Evolutionary conservation across 2,329 filamentous ascomycete genomes (phyloP).

Genomic region (Eutypa lata): DNA sequence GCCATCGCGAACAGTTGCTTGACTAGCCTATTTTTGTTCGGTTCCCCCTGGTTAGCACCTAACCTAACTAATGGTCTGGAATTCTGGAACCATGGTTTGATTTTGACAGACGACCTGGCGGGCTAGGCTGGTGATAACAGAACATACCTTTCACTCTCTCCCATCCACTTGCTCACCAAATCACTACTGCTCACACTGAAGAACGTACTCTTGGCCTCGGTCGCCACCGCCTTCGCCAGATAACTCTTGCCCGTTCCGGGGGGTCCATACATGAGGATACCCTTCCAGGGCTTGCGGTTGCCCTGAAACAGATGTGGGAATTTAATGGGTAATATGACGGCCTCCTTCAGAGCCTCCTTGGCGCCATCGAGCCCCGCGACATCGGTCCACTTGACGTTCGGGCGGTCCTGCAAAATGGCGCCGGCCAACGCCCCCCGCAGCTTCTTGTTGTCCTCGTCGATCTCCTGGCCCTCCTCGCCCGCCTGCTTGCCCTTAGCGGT

Average conservation of each 20-base stretch:
- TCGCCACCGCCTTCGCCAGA: conserved; percentile 93
- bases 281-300: conserved; percentile 97
- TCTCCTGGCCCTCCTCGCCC: conserved; percentile 55
- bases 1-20: conserved; percentile 98
- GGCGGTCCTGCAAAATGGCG: conserved; percentile 90
- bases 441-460: conserved; percentile 93
- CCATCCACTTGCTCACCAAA: conserved; percentile 99
- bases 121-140: too few species aligned
- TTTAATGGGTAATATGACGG: conserved; percentile 95
- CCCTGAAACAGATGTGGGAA: conserved; percentile 95
- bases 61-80: too few species aligned
- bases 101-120: too few species aligned
- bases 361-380: conserved; percentile 91
- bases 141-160: conserved; percentile 87
- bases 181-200: conserved; percentile 98
- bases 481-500: conserved; percentile 57
- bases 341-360: conserved; percentile 97
- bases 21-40: conserved; percentile 66
- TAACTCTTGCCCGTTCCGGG: conserved; percentile 98
- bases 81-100: too few species aligned
- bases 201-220: conserved; percentile 97
- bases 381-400: conserved; percentile 97
- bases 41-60: too few species aligned
- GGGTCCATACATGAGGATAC: conserved; percentile 91
- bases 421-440: conserved; percentile 85